Conservation (phyloP, 352 stramenopile genomes). For the Aphanomyces stellatus region DNA sequence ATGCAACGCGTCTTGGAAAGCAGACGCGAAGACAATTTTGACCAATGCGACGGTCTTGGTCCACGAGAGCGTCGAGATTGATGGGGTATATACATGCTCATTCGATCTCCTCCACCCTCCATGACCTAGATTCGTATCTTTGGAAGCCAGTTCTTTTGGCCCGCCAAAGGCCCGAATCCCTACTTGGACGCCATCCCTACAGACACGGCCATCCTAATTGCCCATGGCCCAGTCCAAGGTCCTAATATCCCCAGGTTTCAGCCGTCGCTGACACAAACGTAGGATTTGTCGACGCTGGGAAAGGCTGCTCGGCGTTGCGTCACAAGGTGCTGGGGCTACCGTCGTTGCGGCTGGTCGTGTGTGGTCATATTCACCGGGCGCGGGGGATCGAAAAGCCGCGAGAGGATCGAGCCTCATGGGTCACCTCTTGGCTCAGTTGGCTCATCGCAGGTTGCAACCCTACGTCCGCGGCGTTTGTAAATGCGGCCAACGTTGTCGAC, state of each 20-base stretch:
- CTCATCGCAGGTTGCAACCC: background rate
- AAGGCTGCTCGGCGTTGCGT: background rate
- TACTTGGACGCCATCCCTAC: background rate
- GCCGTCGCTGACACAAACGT: too few relatives aligned
- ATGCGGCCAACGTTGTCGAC: background rate
- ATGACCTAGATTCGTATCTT: background rate
- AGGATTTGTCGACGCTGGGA: background rate
- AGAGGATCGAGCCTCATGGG: too few relatives aligned
- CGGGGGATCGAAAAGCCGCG: too few relatives aligned
- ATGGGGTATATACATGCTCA: conserved; percentile 52
- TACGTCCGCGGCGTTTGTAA: background rate
- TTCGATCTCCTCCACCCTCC: background rate
- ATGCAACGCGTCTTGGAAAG: conserved; percentile 25
- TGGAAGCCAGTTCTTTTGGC: background rate
- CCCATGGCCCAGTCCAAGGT: background rate
- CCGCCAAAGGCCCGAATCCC: background rate
- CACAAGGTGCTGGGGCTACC: background rate
- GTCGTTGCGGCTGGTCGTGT: background rate
- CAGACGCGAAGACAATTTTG: conserved; percentile 36
- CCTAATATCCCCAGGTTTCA: too few relatives aligned
- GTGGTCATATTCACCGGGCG: background rate
- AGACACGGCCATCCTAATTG: background rate
- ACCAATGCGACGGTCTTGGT: conserved; percentile 60
- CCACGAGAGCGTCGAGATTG: conserved; percentile 53
- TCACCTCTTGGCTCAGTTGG: background rate